Percentiles rank a stretch among this genome's conserved stretches.
These are phyloP conservation scores for Elsinoe fawcettii DNA, from an alignment of 2,329 filamentous ascomycete species.

Conservation along the genomic window DNA sequence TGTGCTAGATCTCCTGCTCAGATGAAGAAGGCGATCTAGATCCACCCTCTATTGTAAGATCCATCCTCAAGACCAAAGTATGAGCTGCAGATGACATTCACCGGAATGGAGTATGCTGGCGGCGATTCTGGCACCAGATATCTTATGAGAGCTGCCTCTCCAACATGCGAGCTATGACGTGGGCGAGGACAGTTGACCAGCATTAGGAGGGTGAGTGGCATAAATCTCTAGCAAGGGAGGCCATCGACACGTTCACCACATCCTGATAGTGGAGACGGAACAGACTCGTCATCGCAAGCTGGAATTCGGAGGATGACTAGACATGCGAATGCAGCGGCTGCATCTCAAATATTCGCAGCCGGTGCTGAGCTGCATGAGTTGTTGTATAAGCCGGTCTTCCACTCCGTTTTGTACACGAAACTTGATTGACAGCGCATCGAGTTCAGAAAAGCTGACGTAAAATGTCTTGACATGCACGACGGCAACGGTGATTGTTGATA, in stretches of 20 bases:
- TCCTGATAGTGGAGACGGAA: neutral
- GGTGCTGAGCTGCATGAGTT: neutral
- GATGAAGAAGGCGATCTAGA: neutral
- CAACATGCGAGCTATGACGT: too few relatives aligned
- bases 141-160: too few relatives aligned
- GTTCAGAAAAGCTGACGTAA: neutral
- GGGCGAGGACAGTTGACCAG: neutral
- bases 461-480: neutral
- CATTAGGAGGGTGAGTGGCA: neutral
- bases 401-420: neutral
- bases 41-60: neutral
- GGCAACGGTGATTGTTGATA: neutral
- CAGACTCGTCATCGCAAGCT: neutral
- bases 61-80: neutral
- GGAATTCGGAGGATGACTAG: neutral
- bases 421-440: neutral
- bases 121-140: neutral
- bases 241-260: neutral
- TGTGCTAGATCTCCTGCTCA: neutral
- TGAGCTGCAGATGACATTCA: neutral
- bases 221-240: neutral
- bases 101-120: neutral
- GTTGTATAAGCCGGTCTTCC: neutral
- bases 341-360: neutral
- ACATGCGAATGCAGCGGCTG: neutral